These are phyloP conservation scores for Solanum medicagineum DNA, from an alignment of 257 asterid genomes.

Conservation along the genomic window DNA sequence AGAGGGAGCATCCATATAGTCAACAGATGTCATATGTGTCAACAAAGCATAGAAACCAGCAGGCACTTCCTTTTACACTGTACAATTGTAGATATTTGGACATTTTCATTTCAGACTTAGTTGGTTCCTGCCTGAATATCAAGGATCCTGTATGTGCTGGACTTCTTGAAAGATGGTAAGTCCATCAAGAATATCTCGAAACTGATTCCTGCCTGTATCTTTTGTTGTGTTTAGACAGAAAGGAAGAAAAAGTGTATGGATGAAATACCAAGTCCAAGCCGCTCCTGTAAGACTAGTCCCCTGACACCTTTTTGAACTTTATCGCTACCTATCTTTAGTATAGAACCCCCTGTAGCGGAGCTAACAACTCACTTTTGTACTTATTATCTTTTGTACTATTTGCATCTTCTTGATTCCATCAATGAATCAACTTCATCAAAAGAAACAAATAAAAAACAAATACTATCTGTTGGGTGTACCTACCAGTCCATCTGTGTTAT, in stretches of 20 bases:
- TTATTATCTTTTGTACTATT: background rate
- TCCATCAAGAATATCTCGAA: background rate
- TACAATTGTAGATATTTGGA: background rate
- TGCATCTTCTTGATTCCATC: background rate
- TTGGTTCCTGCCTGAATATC: background rate
- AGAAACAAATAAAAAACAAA: background rate
- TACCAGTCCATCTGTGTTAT: constrained; percentile 92
- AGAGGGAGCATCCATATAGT: background rate
- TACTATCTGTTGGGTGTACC: background rate
- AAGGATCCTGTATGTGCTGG: background rate
- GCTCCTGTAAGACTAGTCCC: background rate
- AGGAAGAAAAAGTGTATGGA: background rate
- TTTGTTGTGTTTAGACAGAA: background rate
- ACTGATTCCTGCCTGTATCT: background rate
- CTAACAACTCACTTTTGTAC: background rate
- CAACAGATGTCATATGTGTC: background rate
- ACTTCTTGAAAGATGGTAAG: background rate
- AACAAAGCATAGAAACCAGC: background rate
- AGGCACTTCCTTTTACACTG: background rate
- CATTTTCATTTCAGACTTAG: background rate
- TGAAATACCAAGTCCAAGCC: background rate
- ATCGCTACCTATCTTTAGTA: background rate
- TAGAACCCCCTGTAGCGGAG: background rate
- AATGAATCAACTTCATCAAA: background rate
- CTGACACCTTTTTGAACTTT: background rate